Percentiles rank a stretch among this genome's conserved stretches.
Evolutionary conservation across 495 filamentous ascomycete species (phyloP).

Genomic region (Penicillium dipodomyicola): DNA sequence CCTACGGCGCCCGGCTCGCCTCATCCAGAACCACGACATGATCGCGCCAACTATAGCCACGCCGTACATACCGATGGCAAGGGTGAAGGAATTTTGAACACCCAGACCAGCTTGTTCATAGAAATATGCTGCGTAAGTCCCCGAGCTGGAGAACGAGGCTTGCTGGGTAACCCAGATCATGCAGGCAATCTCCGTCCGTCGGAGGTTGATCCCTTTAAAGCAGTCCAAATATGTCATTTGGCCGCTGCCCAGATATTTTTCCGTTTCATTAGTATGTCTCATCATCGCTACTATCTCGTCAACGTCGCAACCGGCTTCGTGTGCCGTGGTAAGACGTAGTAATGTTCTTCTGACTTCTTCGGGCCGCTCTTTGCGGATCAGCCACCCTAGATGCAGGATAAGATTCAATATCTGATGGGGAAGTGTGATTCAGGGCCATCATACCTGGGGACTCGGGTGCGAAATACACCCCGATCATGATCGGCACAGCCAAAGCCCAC

Average conservation of each 20-base stretch:
- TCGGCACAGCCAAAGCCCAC: background rate
- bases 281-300: slow-evolving; percentile 40
- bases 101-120: slow-evolving; percentile 41
- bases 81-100: slow-evolving; percentile 20
- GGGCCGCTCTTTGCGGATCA: background rate
- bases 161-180: slow-evolving; percentile 29
- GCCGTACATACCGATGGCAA: slow-evolving; percentile 39
- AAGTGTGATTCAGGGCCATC: background rate
- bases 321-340: background rate
- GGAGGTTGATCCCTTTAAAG: slow-evolving; percentile 38
- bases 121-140: slow-evolving; percentile 41
- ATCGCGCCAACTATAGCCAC: slow-evolving; percentile 53
- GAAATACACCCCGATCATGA: background rate
- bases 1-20: slow-evolving; percentile 45
- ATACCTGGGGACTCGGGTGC: background rate
- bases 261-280: slow-evolving; percentile 38
- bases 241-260: slow-evolving; percentile 28
- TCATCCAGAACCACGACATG: slow-evolving; percentile 53
- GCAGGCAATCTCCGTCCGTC: slow-evolving; percentile 41
- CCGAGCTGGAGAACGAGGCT: slow-evolving; percentile 28
- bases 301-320: background rate
- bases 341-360: background rate
- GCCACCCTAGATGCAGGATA: background rate
- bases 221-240: slow-evolving; percentile 37
- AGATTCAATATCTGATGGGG: background rate